phyloP scores from a whole-genome alignment of 2,329 filamentous ascomycete genomes.

The Trichophyton schoenleinii region DNA sequence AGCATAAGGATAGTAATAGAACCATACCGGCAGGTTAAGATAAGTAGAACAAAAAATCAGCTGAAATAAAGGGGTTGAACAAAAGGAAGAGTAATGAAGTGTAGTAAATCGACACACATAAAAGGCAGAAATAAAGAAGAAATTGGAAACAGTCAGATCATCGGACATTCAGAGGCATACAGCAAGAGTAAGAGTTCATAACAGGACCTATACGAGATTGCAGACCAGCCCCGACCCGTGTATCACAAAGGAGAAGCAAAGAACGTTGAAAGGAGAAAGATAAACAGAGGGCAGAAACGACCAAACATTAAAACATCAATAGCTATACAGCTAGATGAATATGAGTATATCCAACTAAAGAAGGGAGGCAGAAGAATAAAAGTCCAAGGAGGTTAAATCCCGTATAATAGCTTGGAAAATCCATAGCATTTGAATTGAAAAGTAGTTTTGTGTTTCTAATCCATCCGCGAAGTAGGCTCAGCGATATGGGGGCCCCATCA shows the following conservation, averaged over 20 bases:
- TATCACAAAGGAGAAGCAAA: neutral
- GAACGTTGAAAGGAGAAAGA: neutral
- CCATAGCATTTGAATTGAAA: neutral
- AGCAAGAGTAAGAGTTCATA: slow-evolving; percentile 2
- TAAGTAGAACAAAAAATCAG: neutral
- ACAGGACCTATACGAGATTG: neutral
- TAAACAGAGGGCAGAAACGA: neutral
- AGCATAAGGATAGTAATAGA: neutral
- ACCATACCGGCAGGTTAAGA: neutral
- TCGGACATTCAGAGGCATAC: slow-evolving; percentile 1
- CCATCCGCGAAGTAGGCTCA: slow-evolving; percentile 1
- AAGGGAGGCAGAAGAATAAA: neutral
- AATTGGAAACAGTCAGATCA: neutral
- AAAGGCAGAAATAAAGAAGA: neutral
- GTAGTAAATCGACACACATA: neutral
- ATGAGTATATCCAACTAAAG: slow-evolving; percentile 5
- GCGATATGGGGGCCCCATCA: slow-evolving; percentile 16
- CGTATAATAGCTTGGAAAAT: neutral
- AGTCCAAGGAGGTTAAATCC: neutral
- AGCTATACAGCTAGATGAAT: slow-evolving; percentile 5
- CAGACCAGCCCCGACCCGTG: neutral
- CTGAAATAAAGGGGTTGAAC: neutral
- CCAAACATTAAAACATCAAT: slow-evolving; percentile 1
- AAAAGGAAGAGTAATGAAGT: neutral
- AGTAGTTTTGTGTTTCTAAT: neutral